Percentiles rank a stretch among this genome's conserved stretches.
phyloP scores from a whole-genome alignment of 305 asterid species.

The Fraxinus latifolia region DNA sequence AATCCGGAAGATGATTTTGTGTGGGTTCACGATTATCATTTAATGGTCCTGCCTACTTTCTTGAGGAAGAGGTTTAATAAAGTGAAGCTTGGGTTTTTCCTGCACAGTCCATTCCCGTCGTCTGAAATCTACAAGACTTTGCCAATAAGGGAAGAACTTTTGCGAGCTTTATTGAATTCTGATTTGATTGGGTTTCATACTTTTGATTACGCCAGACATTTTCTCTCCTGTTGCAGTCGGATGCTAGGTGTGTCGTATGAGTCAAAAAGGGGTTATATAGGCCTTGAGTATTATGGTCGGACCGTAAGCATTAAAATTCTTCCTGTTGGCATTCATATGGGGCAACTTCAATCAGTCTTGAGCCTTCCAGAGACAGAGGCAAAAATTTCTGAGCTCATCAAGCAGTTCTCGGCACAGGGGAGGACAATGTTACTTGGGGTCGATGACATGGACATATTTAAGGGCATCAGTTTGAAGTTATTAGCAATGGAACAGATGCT shows the following conservation, averaged over 20 bases:
- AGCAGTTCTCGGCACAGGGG: constrained; percentile 36
- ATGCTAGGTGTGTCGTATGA: constrained; percentile 55
- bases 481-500: constrained; percentile 54
- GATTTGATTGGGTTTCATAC: constrained; percentile 57
- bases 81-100: constrained; percentile 53
- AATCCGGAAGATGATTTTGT: constrained; percentile 59
- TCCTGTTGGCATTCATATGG: constrained; percentile 58
- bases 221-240: constrained; percentile 55
- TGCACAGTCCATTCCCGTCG: constrained; percentile 57
- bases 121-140: constrained; percentile 51
- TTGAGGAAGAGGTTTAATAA: constrained; percentile 55
- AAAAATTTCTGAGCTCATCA: constrained; percentile 36
- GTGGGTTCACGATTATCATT: constrained; percentile 54
- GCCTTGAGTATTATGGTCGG: constrained; percentile 53
- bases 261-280: constrained; percentile 53
- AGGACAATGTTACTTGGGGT: constrained; percentile 50
- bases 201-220: constrained; percentile 52
- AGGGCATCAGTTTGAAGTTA: constrained; percentile 51
- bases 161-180: constrained; percentile 46
- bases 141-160: constrained; percentile 49
- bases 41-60: constrained; percentile 53
- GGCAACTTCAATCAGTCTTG: constrained; percentile 49
- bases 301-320: constrained; percentile 54
- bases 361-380: constrained; percentile 36
- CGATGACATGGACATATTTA: constrained; percentile 58